phyloP scores from a whole-genome alignment of 2,329 filamentous ascomycete genomes.

The Zymoseptoria crescenta region DNA sequence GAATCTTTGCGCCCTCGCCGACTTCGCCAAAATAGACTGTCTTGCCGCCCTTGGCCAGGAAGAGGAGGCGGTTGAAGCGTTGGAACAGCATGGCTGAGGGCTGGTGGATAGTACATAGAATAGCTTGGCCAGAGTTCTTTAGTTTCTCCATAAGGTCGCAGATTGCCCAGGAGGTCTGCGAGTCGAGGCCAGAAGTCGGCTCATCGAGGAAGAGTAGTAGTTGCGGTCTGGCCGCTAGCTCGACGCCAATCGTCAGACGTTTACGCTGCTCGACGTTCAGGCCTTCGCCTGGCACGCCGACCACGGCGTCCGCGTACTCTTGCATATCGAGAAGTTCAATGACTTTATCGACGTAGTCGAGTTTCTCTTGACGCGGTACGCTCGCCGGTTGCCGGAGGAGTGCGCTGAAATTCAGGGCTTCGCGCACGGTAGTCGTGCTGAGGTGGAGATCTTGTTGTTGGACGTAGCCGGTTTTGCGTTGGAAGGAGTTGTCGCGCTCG shows the following conservation, averaged over 20 bases:
- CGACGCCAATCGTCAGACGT: constrained; percentile 89
- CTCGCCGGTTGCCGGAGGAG: constrained; percentile 73
- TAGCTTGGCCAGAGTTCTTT: constrained; percentile 79
- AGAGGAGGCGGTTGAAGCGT: constrained; percentile 74
- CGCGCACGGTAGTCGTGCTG: constrained; percentile 75
- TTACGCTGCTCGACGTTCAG: constrained; percentile 62
- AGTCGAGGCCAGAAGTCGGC: constrained; percentile 88
- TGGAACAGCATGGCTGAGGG: constrained; percentile 94
- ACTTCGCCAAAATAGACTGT: constrained; percentile 79
- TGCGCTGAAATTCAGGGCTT: constrained; percentile 80
- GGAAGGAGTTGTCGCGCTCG: constrained; percentile 71
- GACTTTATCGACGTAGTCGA: constrained; percentile 81
- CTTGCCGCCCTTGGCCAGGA: constrained; percentile 66
- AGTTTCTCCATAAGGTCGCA: constrained; percentile 81
- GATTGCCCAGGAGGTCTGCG: constrained; percentile 89
- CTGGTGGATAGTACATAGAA: constrained; percentile 96
- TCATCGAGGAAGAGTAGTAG: constrained; percentile 89
- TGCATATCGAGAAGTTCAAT: constrained; percentile 88
- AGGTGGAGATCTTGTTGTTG: constrained; percentile 90
- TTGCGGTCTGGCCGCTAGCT: constrained; percentile 84
- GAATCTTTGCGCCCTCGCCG: constrained; percentile 58
- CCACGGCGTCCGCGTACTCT: constrained; percentile 79
- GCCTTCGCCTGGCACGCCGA: constrained; percentile 84
- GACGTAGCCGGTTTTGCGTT: constrained; percentile 85
- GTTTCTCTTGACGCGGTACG: constrained; percentile 66